Base-by-base conservation (phyloP, 2,329 filamentous ascomycete species). In the Talaromyces sp. region DNA sequence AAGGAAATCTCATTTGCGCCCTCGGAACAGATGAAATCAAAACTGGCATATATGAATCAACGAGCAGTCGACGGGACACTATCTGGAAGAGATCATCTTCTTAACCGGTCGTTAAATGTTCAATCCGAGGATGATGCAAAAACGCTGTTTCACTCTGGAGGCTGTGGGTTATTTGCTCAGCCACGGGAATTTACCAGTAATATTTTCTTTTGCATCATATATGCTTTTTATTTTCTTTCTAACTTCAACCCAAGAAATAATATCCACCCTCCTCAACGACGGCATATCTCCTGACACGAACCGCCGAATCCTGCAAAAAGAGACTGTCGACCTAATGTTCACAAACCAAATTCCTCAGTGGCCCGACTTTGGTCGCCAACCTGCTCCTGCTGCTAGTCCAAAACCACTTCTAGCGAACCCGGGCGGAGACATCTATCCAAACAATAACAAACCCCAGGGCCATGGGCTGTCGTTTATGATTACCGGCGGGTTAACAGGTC, bases 241-340 rank as follows among this genome's bases (percentile, higher is more conserved):
- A 47, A 25, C 5, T 25, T 25, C 44, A 25, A 30, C 2, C 4
- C 25, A 36, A 85, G 84, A 84, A 63, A 80, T 90, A 25, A 78
- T 91, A 3, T 80, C 85, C 0, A 79, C 81, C 0, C 74, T 91
- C 1, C 74, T 90, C 28, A 91, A 91, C 69, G 76, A 87, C 63
- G 88, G 88, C 53, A 82, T 76, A 0, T 85, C 81, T 36, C 84
- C 88, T 0, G 77, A 67, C 0, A 89, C 85, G 0, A 81, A 82
- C 1, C 70, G 71, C 0, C 76, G 78, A 57, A 81, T 91, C 33
- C 77, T 91, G 7, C 75, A 78, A 22, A 77, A 80, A 17, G 75
- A 80, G 32, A 88, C 86, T 0, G 82, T 91, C 0, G 79, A 86
- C 13, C 72, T 82, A 33, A 88, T 90, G 84, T 89, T 86, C 71